Percentiles rank a stretch among this genome's conserved stretches.
phyloP scores from a whole-genome alignment of 2,329 filamentous ascomycete species.

The Aureobasidium melanogenum region DNA sequence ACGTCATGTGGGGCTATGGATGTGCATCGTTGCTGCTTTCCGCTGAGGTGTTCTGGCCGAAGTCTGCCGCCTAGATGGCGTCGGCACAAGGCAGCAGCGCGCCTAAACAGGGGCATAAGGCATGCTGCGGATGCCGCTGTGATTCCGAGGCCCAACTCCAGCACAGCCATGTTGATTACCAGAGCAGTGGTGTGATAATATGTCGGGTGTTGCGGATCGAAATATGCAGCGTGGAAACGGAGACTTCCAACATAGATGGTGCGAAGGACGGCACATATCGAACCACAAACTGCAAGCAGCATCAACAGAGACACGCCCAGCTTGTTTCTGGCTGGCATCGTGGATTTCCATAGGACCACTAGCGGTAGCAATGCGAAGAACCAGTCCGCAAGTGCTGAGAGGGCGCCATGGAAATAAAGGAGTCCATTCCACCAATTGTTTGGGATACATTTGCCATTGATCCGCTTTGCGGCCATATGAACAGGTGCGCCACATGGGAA shows the following conservation, averaged over 20 bases:
- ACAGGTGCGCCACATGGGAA: background rate
- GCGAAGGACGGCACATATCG: background rate
- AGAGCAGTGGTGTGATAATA: background rate
- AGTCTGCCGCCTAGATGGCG: background rate
- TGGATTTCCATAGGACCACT: background rate
- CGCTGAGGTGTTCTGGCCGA: too few relatives aligned
- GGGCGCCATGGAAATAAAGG: background rate
- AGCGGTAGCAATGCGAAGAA: background rate
- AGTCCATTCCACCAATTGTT: background rate
- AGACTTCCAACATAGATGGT: background rate
- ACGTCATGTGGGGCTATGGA: too few relatives aligned
- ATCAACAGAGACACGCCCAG: background rate
- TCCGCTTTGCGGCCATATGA: background rate
- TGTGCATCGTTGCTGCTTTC: too few relatives aligned
- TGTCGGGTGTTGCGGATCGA: background rate
- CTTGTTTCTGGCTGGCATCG: background rate
- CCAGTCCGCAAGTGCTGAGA: background rate
- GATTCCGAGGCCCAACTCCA: background rate
- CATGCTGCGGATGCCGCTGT: background rate
- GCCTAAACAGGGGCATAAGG: background rate
- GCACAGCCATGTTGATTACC: background rate
- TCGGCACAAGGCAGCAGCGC: background rate
- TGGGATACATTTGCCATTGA: background rate
- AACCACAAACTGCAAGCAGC: background rate
- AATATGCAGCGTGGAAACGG: background rate